Evolutionary conservation across 371 early-diverging fungal genomes (phyloP), one percentile per base, ranked within the genome.

Genomic region (Blyttiomyces sp.): DNA sequence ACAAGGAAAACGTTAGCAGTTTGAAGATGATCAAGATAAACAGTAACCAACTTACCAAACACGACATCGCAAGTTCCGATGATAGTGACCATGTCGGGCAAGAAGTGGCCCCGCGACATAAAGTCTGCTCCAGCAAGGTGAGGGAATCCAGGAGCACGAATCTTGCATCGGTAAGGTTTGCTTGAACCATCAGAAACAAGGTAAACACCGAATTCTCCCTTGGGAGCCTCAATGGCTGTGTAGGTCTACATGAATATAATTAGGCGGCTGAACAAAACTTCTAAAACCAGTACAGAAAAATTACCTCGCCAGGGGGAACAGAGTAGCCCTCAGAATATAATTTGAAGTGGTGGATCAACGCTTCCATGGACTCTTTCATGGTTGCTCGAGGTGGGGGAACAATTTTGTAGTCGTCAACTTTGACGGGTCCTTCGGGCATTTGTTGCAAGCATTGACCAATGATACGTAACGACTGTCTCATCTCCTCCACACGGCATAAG

Each of bases 321-420:
- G 92, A 83, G 85, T 84, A 97, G 46, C 98, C 98, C 79, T 97
- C 98, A 30, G 95, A 93, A 81, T 89, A 97, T 36, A 96, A 81
- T 82, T 97, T 97, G 74, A 97, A 97, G 82, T 97, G 98, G 71
- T 95, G 95, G 62, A 98, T 96, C 60, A 98, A 80, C 19, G 94
- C 94, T 73, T 96, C 96, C 98, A 98, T 98, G 77, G 87, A 86
- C 75, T 94, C 90, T 86, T 98, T 98, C 98, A 98, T 98, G 70
- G 83, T 80, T 36, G 88, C 87, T 62, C 98, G 88, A 32, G 90
- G 88, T 45, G 98, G 98, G 52, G 98, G 95, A n/a, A 89, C 80
- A 59, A 96, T 89, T 87, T 98, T 98, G 88, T 87, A 84, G 74
- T 98, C 96, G 55, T 98, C 96, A n/a, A 95, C 89, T 79, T 90